phyloP scores from a whole-genome alignment of 2,329 filamentous ascomycete genomes.

The Elsinoe ampelina region DNA sequence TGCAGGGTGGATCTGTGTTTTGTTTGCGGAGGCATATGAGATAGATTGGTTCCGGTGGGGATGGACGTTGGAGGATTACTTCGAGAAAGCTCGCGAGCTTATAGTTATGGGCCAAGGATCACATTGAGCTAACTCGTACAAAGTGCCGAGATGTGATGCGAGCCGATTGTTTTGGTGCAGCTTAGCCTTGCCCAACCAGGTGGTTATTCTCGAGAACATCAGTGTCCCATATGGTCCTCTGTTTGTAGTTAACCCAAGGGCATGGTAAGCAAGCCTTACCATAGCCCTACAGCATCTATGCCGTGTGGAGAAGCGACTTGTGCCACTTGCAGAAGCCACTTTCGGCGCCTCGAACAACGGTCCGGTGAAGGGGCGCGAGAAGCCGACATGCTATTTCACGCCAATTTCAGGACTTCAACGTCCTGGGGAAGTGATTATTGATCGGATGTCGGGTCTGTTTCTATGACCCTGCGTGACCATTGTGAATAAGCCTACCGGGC shows the following conservation, averaged over 20 bases:
- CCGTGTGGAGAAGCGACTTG: background rate
- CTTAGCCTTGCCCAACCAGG: too few species aligned
- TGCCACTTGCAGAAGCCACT: background rate
- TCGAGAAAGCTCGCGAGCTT: background rate
- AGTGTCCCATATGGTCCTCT: too few species aligned
- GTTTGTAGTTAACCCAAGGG: too few species aligned
- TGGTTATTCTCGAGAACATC: too few species aligned
- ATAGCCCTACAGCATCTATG: too few species aligned
- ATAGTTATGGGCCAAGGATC: background rate
- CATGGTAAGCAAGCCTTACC: too few species aligned
- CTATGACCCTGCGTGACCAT: too few species aligned
- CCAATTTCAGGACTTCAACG: background rate
- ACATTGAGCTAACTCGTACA: too few species aligned
- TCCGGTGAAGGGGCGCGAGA: background rate
- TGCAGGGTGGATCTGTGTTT: background rate
- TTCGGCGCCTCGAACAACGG: background rate
- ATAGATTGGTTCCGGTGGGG: slow-evolving; percentile 9
- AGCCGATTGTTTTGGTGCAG: background rate
- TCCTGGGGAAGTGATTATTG: background rate
- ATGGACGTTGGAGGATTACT: slow-evolving; percentile 6
- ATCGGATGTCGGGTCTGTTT: too few species aligned
- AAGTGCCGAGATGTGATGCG: background rate
- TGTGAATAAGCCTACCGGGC: too few species aligned
- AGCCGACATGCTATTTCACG: background rate
- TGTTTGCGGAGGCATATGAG: background rate